A percentile compares a stretch with the other conserved stretches of the same genome.
These are phyloP conservation scores for Teratosphaeriaceae sp. DNA, from an alignment of 2,329 filamentous ascomycete species.

Conservation along the genomic window DNA sequence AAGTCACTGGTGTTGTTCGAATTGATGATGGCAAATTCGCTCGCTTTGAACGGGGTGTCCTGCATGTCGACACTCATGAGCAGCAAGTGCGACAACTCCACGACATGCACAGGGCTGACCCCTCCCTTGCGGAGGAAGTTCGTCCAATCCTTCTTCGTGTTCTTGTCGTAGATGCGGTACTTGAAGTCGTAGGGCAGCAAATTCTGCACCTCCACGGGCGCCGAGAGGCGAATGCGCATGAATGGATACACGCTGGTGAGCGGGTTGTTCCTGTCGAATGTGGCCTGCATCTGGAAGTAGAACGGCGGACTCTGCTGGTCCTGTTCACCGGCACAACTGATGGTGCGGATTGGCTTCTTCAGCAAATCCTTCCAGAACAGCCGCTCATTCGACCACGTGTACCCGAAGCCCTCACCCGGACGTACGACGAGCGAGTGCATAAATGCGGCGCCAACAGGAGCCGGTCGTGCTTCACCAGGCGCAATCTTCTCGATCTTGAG, in stretches of 20 bases:
- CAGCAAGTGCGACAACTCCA: slow-evolving; percentile 88
- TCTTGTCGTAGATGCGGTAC: slow-evolving; percentile 97
- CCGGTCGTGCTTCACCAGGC: slow-evolving; percentile 81
- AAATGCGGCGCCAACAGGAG: slow-evolving; percentile 86
- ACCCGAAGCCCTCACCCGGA: slow-evolving; percentile 93
- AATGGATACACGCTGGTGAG: slow-evolving; percentile 81
- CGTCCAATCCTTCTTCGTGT: slow-evolving; percentile 97
- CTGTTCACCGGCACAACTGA: slow-evolving; percentile 81
- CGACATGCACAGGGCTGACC: slow-evolving; percentile 93
- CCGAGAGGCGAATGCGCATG: slow-evolving; percentile 87
- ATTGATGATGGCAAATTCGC: slow-evolving; percentile 97
- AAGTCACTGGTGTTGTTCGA: slow-evolving; percentile 83
- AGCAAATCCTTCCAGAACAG: slow-evolving; percentile 91
- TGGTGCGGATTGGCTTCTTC: slow-evolving; percentile 73
- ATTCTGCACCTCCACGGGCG: slow-evolving; percentile 91
- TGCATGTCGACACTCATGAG: slow-evolving; percentile 94
- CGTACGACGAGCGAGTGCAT: slow-evolving; percentile 82
- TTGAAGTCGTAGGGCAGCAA: slow-evolving; percentile 97
- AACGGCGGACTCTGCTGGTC: slow-evolving; percentile 74
- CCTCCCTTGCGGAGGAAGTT: slow-evolving; percentile 97
- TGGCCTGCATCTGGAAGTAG: slow-evolving; percentile 92
- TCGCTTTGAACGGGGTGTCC: slow-evolving; percentile 88
- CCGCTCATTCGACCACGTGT: slow-evolving; percentile 84
- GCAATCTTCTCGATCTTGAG: slow-evolving; percentile 97
- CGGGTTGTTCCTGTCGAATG: slow-evolving; percentile 76